These are phyloP conservation scores for Miscanthus sacchariflorus DNA, from an alignment of 202 grass and related monocot species.

Conservation along the genomic window DNA sequence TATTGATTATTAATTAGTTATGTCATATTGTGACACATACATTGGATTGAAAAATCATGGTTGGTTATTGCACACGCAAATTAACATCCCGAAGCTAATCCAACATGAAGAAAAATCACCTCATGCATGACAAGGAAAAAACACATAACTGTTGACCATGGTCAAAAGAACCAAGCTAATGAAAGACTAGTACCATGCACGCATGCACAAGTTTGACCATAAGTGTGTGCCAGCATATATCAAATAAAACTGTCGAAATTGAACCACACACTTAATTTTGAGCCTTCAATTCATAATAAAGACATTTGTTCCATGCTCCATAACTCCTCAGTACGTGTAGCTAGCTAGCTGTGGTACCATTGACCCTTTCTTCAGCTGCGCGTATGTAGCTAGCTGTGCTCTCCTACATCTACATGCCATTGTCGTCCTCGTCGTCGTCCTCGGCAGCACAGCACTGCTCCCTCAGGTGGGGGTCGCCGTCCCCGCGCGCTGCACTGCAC, in stretches of 20 bases:
- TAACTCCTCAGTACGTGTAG: not conserved
- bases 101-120: not conserved
- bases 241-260: not conserved
- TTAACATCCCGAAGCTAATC: not conserved
- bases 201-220: not conserved
- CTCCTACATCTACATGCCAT: not conserved
- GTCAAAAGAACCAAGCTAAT: not conserved
- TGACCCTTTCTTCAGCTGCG: conserved; percentile 20
- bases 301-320: conserved; percentile 5
- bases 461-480: conserved; percentile 48
- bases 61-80: not conserved
- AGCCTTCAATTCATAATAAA: not conserved
- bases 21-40: not conserved
- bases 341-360: not conserved
- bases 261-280: not conserved
- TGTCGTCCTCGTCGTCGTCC: not conserved
- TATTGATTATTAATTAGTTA: not conserved
- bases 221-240: not conserved
- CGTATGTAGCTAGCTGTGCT: conserved; percentile 5
- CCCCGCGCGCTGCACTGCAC: not conserved
- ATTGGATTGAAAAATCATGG: not conserved
- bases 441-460: not conserved
- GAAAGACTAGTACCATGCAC: not conserved
- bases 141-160: not conserved
- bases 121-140: not conserved